A percentile compares a stretch with the other conserved stretches of the same genome.
Conservation (phyloP, 2,329 filamentous ascomycete species). For the Pseudogymnoascus sp. region DNA sequence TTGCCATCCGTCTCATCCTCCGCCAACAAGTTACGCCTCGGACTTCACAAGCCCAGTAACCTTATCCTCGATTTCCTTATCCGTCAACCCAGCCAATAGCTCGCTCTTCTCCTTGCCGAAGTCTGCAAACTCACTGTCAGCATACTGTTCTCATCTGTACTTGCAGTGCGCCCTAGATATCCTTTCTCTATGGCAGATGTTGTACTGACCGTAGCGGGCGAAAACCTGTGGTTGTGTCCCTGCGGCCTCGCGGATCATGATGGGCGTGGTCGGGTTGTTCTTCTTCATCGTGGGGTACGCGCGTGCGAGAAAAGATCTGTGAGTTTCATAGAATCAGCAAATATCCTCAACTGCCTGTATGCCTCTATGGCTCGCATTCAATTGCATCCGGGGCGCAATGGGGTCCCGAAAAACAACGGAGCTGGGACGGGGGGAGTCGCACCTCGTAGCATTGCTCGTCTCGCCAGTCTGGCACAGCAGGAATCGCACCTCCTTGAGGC, state of each 20-base stretch:
- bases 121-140: constrained; percentile 37
- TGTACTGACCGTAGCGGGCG: constrained; percentile 74
- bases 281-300: constrained; percentile 99
- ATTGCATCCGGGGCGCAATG: neutral
- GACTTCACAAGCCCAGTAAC: constrained; percentile 56
- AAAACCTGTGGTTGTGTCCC: constrained; percentile 81
- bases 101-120: constrained; percentile 62
- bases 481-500: constrained; percentile 93
- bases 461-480: constrained; percentile 93
- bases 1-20: neutral
- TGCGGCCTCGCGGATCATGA: constrained; percentile 86
- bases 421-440: constrained; percentile 29
- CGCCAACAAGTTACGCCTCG: constrained; percentile 24
- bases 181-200: neutral
- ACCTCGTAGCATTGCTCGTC: constrained; percentile 84
- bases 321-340: neutral
- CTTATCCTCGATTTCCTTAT: constrained; percentile 64
- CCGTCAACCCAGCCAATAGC: constrained; percentile 55
- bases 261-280: constrained; percentile 89
- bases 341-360: neutral
- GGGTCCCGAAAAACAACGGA: constrained; percentile 2
- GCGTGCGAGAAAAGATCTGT: constrained; percentile 79
- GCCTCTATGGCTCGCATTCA: neutral
- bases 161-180: neutral
- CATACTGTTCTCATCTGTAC: constrained; percentile 13